These are phyloP conservation scores for Tieghemostelium lacteum DNA, from an alignment of 78 protist species.

Conservation along the genomic window DNA sequence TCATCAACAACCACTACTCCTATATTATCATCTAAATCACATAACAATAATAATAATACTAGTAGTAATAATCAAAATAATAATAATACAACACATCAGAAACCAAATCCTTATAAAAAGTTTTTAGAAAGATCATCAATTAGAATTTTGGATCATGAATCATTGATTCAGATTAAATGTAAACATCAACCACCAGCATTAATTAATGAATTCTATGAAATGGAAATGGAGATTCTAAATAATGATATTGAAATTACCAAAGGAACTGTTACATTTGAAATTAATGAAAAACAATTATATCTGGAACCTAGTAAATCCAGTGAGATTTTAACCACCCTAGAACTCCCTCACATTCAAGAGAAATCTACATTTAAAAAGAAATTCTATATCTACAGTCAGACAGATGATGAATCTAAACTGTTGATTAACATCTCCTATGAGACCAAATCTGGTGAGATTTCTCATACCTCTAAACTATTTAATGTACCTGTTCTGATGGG, in stretches of 20 bases:
- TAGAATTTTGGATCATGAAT: slow-evolving; percentile 72
- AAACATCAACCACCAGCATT: slow-evolving; percentile 71
- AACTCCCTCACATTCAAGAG: slow-evolving; percentile 27
- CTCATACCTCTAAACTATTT: slow-evolving; percentile 55
- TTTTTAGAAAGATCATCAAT: slow-evolving; percentile 78
- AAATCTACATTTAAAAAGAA: slow-evolving; percentile 35
- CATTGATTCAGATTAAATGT: slow-evolving; percentile 68
- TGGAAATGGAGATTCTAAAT: slow-evolving; percentile 56
- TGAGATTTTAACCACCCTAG: slow-evolving; percentile 1
- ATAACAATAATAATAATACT: background rate
- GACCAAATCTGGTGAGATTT: slow-evolving; percentile 60
- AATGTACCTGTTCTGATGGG: slow-evolving; percentile 54
- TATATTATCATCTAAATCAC: background rate
- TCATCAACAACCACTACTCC: background rate
- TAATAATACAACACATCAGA: background rate
- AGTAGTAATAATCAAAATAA: background rate
- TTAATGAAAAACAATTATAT: slow-evolving; percentile 50
- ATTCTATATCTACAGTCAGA: slow-evolving; percentile 17
- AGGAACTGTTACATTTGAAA: slow-evolving; percentile 51
- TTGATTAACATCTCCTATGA: slow-evolving; percentile 44
- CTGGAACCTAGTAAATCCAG: slow-evolving; percentile 4
- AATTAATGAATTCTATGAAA: slow-evolving; percentile 61
- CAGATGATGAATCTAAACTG: slow-evolving; percentile 35
- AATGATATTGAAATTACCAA: slow-evolving; percentile 62
- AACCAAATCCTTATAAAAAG: slow-evolving; percentile 69